phyloP scores from a whole-genome alignment of 2,329 filamentous ascomycete species.

The Colletotrichum endophyticum region DNA sequence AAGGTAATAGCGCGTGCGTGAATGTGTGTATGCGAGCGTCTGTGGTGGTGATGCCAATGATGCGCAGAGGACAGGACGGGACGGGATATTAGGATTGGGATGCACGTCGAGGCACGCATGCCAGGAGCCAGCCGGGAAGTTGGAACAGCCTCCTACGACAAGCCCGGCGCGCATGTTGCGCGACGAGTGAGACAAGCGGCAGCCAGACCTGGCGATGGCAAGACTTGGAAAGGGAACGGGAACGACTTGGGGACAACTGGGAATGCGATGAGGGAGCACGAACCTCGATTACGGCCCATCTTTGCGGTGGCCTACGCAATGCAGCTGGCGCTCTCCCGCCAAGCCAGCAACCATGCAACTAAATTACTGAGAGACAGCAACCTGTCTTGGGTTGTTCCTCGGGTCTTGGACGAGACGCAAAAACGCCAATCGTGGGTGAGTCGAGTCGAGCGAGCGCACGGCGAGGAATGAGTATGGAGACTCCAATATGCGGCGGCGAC shows the following conservation, averaged over 20 bases:
- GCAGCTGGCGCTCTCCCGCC: not conserved
- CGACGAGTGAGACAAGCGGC: not conserved
- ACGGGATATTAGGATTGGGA: not conserved
- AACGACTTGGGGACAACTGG: not conserved
- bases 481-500: conserved; percentile 2
- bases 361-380: conserved; percentile 20
- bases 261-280: conserved; percentile 10
- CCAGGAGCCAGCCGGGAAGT: not conserved
- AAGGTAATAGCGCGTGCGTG: not conserved
- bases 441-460: not conserved
- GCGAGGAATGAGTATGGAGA: conserved; percentile 16
- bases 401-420: not conserved
- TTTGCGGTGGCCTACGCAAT: not conserved
- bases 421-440: not conserved
- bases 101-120: not conserved
- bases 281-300: conserved; percentile 21
- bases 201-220: not conserved
- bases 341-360: conserved; percentile 20
- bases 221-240: not conserved
- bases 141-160: not conserved
- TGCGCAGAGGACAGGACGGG: not conserved
- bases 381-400: not conserved
- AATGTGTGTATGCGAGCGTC: not conserved
- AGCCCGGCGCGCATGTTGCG: not conserved
- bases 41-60: not conserved